Conservation (phyloP, 106 monocot species). For the Alisma plantagoaquatica region DNA sequence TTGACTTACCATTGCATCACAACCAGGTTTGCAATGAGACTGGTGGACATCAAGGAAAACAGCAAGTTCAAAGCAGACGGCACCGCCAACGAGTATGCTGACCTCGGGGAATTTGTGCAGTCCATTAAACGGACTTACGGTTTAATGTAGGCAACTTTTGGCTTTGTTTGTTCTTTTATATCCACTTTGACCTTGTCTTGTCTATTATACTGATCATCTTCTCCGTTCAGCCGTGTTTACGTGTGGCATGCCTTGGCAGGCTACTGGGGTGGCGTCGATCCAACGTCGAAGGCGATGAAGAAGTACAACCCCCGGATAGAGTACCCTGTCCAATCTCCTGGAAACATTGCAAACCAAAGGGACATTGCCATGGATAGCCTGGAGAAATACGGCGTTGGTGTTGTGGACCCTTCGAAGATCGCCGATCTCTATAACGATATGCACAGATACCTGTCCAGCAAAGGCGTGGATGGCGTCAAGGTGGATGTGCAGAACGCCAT, state of each 20-base stretch:
- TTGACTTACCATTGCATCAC: too few species aligned
- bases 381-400: slow-evolving; percentile 25
- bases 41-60: slow-evolving; percentile 25
- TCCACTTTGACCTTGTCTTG: too few species aligned
- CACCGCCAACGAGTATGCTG: not conserved
- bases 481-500: slow-evolving; percentile 4
- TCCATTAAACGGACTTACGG: slow-evolving; percentile 17
- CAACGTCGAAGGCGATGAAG: slow-evolving; percentile 25
- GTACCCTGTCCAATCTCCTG: slow-evolving; percentile 24
- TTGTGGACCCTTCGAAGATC: slow-evolving; percentile 23
- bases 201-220: not conserved
- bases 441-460: slow-evolving; percentile 20
- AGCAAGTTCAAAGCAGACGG: slow-evolving; percentile 17
- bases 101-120: slow-evolving; percentile 13
- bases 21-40: slow-evolving; percentile 25
- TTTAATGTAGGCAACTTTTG: too few species aligned
- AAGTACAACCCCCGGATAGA: slow-evolving; percentile 25
- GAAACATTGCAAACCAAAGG: slow-evolving; percentile 15
- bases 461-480: slow-evolving; percentile 2
- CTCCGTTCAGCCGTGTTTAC: slow-evolving; percentile 16
- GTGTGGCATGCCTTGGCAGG: slow-evolving; percentile 37
- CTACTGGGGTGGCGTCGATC: slow-evolving; percentile 32
- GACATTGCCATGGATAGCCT: slow-evolving; percentile 26
- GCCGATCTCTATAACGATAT: slow-evolving; percentile 27
- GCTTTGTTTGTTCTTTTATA: too few species aligned